phyloP scores from a whole-genome alignment of 805 yeast genomes.

The Pichia exigua region DNA sequence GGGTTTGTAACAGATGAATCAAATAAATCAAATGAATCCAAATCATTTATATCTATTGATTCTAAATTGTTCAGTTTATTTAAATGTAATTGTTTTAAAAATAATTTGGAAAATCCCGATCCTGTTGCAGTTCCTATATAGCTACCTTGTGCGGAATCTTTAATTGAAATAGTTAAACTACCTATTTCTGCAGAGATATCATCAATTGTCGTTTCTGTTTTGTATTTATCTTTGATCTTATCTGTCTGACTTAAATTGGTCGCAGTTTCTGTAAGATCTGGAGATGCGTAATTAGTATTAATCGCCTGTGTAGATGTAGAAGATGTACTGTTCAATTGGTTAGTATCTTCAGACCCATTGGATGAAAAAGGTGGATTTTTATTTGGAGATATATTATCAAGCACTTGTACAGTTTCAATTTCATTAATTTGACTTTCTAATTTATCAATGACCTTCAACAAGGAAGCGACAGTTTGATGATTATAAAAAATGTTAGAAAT shows the following conservation, averaged over 20 bases:
- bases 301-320: no score
- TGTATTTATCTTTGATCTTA: not conserved
- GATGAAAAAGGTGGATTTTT: not conserved
- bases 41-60: not conserved
- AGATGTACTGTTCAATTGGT: not conserved
- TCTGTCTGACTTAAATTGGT: not conserved
- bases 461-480: conserved; percentile 16
- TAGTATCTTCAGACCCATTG: not conserved
- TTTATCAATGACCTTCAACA: conserved; percentile 11
- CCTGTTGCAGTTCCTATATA: conserved; percentile 14
- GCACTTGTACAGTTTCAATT: not conserved
- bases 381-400: not conserved
- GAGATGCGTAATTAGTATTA: not conserved
- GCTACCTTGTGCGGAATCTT: conserved; percentile 12
- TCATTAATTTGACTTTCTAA: conserved; percentile 11
- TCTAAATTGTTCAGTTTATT: conserved; percentile 9
- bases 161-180: conserved; percentile 16
- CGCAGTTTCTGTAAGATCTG: not conserved
- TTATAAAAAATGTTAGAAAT: conserved; percentile 17
- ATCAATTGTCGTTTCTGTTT: conserved; percentile 13
- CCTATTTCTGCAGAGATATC: conserved; percentile 21
- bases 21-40: conserved; percentile 12
- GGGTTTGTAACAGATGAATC: conserved; percentile 13
- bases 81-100: conserved; percentile 16
- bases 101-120: conserved; percentile 16